phyloP scores from a whole-genome alignment of 116 monocot genomes.

The Trichopus zeylanicus region DNA sequence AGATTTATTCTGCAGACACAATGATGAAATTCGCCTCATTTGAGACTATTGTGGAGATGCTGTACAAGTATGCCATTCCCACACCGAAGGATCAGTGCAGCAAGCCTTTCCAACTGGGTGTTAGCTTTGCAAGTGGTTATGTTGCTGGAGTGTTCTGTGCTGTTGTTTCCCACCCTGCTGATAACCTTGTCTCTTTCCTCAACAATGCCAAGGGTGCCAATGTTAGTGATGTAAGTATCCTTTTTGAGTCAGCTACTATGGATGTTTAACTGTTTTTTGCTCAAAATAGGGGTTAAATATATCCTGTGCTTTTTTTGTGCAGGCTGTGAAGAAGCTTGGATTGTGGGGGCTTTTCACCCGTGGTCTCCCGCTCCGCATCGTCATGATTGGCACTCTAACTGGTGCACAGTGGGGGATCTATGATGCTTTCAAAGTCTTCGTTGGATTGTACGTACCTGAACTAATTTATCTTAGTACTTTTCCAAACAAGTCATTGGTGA shows the following conservation, averaged over 20 bases:
- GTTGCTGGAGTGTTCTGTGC: conserved; percentile 74
- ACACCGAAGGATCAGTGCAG: conserved; percentile 69
- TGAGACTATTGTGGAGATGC: conserved; percentile 61
- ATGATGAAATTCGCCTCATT: conserved; percentile 93
- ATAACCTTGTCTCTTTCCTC: conserved; percentile 86
- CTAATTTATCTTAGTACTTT: too few relatives aligned
- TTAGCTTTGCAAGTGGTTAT: conserved; percentile 76
- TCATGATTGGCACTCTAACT: conserved; percentile 59
- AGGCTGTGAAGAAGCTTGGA: conserved; percentile 69
- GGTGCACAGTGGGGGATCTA: conserved; percentile 65
- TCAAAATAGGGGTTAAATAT: too few relatives aligned
- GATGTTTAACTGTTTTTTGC: too few relatives aligned
- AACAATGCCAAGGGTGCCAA: conserved; percentile 82
- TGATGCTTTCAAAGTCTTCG: conserved; percentile 68
- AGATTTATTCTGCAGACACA: conserved; percentile 40
- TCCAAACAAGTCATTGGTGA: too few relatives aligned
- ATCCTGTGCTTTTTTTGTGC: conserved; percentile 2
- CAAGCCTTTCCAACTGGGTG: conserved; percentile 47
- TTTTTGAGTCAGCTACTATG: conserved; percentile 1
- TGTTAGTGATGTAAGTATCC: conserved; percentile 53
- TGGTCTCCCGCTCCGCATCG: conserved; percentile 53
- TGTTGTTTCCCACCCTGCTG: conserved; percentile 77
- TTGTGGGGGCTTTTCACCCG: conserved; percentile 57
- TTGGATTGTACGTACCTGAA: conserved; percentile 44
- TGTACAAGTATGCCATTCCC: conserved; percentile 65